Evolutionary conservation across 208 protist species (phyloP).

Genomic region (Angomonas ambiguus): DNA sequence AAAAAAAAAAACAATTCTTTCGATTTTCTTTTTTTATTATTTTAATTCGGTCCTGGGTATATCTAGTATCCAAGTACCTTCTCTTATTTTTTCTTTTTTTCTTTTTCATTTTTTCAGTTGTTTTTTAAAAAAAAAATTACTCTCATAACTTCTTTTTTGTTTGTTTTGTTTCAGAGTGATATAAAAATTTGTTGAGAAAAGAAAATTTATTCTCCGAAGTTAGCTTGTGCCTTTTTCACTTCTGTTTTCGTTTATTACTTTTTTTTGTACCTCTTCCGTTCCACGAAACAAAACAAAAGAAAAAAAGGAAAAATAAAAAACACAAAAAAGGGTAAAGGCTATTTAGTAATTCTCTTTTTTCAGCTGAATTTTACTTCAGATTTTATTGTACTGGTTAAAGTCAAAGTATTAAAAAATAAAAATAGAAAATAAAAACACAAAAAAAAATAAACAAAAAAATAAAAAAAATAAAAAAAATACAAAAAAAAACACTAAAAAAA

Average conservation of each 20-base stretch:
- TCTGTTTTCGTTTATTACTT: conserved; percentile 14
- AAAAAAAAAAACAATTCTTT: neutral
- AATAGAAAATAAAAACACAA: neutral
- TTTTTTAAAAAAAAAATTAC: conserved; percentile 5
- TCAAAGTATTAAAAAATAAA: neutral
- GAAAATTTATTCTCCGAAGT: neutral
- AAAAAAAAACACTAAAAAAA: neutral
- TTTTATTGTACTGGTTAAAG: conserved; percentile 16
- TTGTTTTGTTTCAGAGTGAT: conserved; percentile 2
- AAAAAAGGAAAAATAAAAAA: conserved; percentile 2
- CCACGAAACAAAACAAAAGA: neutral
- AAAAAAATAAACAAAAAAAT: conserved; percentile 6
- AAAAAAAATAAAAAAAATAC: conserved; percentile 18
- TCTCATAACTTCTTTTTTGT: conserved; percentile 10
- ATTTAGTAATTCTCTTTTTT: neutral
- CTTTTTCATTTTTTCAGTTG: conserved; percentile 15
- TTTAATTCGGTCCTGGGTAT: neutral
- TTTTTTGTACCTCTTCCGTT: conserved; percentile 9
- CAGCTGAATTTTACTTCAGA: conserved; percentile 9
- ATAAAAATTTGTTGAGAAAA: no score
- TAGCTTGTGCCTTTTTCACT: neutral
- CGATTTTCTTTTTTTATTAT: conserved; percentile 9
- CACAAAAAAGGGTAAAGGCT: neutral
- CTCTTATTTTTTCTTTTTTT: conserved; percentile 6
- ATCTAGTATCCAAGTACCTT: conserved; percentile 5